A percentile compares a stretch with the other conserved stretches of the same genome.
phyloP scores from a whole-genome alignment of 305 asterid genomes.

The Salvia sclarea region DNA sequence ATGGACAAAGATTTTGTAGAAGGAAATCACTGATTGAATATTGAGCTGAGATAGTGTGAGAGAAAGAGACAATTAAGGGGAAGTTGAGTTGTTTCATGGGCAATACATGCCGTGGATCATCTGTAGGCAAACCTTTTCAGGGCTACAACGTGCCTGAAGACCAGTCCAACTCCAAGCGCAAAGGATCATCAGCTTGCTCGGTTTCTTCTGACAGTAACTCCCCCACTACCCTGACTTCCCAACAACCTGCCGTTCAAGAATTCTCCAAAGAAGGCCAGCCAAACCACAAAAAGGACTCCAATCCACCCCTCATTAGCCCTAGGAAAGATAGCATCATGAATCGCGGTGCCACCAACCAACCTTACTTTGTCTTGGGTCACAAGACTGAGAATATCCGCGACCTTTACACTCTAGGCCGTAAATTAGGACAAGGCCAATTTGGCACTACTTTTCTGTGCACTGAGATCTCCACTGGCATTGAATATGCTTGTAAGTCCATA shows the following conservation, averaged over 20 bases:
- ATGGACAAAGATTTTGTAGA: constrained; percentile 32
- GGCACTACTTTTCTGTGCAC: constrained; percentile 76
- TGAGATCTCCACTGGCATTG: constrained; percentile 50
- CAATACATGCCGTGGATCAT: constrained; percentile 96
- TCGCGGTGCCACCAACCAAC: constrained; percentile 54
- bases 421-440: constrained; percentile 84
- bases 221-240: constrained; percentile 43
- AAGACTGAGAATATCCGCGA: constrained; percentile 72
- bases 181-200: constrained; percentile 42
- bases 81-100: constrained; percentile 74
- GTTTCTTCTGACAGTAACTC: constrained; percentile 45
- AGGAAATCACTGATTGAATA: constrained; percentile 20
- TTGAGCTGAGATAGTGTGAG: constrained; percentile 30
- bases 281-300: constrained; percentile 36
- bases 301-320: constrained; percentile 46
- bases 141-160: constrained; percentile 59
- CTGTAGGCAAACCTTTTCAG: constrained; percentile 55
- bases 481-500: constrained; percentile 82
- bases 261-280: constrained; percentile 41
- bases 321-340: constrained; percentile 61
- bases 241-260: constrained; percentile 45
- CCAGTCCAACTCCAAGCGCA: constrained; percentile 50
- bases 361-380: constrained; percentile 77
- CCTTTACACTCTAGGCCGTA: constrained; percentile 70
- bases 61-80: constrained; percentile 24